Percentiles rank a stretch among this genome's conserved stretches.
Conservation (phyloP, 352 stramenopile species). For the Phytophthora meadii region DNA sequence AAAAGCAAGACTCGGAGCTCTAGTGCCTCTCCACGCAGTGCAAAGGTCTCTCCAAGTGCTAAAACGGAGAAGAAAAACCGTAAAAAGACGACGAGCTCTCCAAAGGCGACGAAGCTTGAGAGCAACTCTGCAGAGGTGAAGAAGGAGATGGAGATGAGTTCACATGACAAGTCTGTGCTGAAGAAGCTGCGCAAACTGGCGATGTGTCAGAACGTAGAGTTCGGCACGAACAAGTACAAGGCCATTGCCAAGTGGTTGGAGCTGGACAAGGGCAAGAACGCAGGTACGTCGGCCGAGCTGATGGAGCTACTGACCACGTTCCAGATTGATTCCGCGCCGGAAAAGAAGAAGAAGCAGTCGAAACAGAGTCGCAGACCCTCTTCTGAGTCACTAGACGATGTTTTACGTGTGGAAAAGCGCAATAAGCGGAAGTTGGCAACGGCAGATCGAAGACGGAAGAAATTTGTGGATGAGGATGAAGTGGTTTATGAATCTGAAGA, state of each 20-base stretch:
- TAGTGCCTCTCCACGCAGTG: slow-evolving; percentile 22
- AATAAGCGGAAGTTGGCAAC: slow-evolving; percentile 23
- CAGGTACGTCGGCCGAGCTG: slow-evolving; percentile 37
- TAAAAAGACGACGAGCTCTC: slow-evolving; percentile 10
- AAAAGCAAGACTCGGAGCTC: slow-evolving; percentile 27
- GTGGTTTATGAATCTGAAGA: slow-evolving; percentile 43
- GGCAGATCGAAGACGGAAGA: slow-evolving; percentile 25
- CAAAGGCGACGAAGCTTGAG: slow-evolving; percentile 5
- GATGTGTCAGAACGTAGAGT: slow-evolving; percentile 42
- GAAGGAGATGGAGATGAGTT: slow-evolving; percentile 6
- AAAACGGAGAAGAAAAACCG: slow-evolving; percentile 24
- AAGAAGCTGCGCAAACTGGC: slow-evolving; percentile 47
- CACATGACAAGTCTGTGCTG: slow-evolving; percentile 36
- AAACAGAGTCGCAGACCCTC: slow-evolving; percentile 35
- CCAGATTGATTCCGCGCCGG: slow-evolving; percentile 3
- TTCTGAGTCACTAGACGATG: slow-evolving; percentile 57
- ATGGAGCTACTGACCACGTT: slow-evolving; percentile 39
- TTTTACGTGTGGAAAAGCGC: slow-evolving; percentile 33
- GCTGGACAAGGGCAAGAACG: slow-evolving; percentile 53
- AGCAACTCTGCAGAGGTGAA: neutral
- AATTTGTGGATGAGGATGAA: slow-evolving; percentile 35
- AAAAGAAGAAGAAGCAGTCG: slow-evolving; percentile 21
- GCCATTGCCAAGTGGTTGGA: slow-evolving; percentile 64
- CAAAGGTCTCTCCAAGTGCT: slow-evolving; percentile 14
- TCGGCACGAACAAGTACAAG: slow-evolving; percentile 55